Evolutionary conservation across 2,329 filamentous ascomycete genomes (phyloP), one percentile per base, ranked within the genome.

Genomic region (Pyrenophora teres): DNA sequence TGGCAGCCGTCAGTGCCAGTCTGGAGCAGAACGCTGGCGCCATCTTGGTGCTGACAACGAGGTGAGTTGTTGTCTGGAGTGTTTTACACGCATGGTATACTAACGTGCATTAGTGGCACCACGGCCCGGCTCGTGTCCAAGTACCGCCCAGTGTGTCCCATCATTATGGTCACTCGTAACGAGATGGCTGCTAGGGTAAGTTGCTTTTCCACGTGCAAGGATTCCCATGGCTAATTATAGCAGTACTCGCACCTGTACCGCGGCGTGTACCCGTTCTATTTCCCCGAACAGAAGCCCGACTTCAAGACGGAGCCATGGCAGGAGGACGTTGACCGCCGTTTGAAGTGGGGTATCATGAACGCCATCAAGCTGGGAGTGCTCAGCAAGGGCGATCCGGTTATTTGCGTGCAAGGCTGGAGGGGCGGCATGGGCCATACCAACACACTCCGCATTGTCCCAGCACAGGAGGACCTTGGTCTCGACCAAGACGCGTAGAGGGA

Each of bases 131-230:
- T 97, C 58, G 83, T 97, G 64, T 96, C 93, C 81, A 99, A 99
- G 83, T 99, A 97, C 82, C 90, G 94, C 72, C 94, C 94, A 44
- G 92, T 97, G 60, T 97, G 93, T 85, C 94, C 94, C 67, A 97
- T 99, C 80, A 93, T 99, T 83, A 97, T 97, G 93, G 90, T 99
- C 60, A 96, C 93, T 61, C 88, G 94, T 69, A 96, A 89, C 75
- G 79, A 86, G 41, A 86, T 84, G 62, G 90, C 94, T 45, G 89
- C 92, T 54, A 85, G 94, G 64, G 80, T 83, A 76, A 76, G 79
- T 65, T 38, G 52, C 35, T 19, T 33, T n/a, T 32, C 33, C 16
- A 27, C 38, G 18, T 36, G 43, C 33, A 42, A 35, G 3, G 27
- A 30, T 46, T 13, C 23, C 33, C 30, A 9, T 31, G 37, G 55